These are phyloP conservation scores for Auricularia sp. DNA, from an alignment of 768 basidiomycete genomes.

Conservation along the genomic window DNA sequence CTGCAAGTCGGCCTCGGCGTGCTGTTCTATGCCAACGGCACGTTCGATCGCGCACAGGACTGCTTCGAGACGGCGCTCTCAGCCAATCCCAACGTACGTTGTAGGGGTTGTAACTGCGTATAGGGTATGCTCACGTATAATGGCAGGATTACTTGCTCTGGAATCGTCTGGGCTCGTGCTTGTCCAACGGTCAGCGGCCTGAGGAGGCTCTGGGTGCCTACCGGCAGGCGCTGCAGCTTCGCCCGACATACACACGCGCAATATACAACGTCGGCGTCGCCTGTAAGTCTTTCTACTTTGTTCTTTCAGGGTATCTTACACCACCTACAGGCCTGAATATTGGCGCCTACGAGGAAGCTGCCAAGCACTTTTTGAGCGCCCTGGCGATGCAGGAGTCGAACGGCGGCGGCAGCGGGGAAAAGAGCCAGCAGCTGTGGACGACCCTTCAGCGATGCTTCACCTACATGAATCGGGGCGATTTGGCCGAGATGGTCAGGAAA, in stretches of 20 bases:
- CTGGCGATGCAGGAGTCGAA: conserved; percentile 66
- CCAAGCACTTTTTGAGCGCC: conserved; percentile 88
- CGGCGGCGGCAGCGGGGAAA: conserved; percentile 28
- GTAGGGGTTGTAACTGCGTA: background rate
- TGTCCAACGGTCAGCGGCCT: conserved; percentile 89
- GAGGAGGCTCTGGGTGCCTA: conserved; percentile 91
- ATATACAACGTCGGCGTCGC: conserved; percentile 98
- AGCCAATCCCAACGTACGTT: conserved; percentile 57
- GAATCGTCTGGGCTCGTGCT: conserved; percentile 90
- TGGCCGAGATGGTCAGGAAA: conserved; percentile 65
- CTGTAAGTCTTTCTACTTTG: conserved; percentile 44
- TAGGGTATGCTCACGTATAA: background rate
- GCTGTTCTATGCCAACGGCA: conserved; percentile 77
- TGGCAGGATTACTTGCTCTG: conserved; percentile 81
- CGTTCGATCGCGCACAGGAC: conserved; percentile 85
- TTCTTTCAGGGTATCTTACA: conserved; percentile 3
- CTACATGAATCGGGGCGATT: conserved; percentile 75
- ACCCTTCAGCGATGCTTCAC: conserved; percentile 76
- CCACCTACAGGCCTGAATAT: conserved; percentile 74
- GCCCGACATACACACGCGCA: conserved; percentile 93
- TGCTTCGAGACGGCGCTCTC: conserved; percentile 87
- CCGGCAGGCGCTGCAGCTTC: conserved; percentile 76
- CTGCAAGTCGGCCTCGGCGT: conserved; percentile 91
- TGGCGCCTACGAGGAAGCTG: conserved; percentile 88
- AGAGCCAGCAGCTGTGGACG: conserved; percentile 80